Evolutionary conservation across 2,329 filamentous ascomycete genomes (phyloP), one percentile per base, ranked within the genome.

Genomic region (Trichoderma lentiforme): DNA sequence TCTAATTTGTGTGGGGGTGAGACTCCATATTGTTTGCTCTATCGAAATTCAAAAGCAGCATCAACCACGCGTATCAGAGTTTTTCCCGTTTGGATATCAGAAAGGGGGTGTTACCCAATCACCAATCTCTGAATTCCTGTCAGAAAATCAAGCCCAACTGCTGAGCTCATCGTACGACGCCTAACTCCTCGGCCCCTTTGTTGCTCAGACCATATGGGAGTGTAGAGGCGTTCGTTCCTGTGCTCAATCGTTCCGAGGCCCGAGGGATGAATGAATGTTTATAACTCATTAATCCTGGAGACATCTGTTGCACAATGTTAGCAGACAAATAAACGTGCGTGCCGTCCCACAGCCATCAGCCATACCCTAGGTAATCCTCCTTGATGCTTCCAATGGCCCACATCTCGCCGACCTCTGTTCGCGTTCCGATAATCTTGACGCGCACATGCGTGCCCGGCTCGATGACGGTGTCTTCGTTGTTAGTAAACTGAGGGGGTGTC

Each of bases 301-400:
- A 57, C 74, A 75, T 74, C 74, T 75, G 51, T 43, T 30, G 57
- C 24, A 11, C 28, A 28, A 36, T 47, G 71, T 74, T 70, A 74
- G 60, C 47, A 51, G 66, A 79, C 81, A 60, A 79, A 64, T 61
- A 43, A 28, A 61, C 3, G 36, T 12, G 43, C 6, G 67, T 77
- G 34, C 34, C 70, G 5, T 78, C 74, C 67, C 26, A 73, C 15
- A 67, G 68, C 26, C 43, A 7, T 69, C 26, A 11, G 61, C 66
- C 79, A 60, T 85, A 91, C 90, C 90, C 90, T 53, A 92, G 86
- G 78, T 91, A 92, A 79, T 92, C 90, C 79, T 92, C 95, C 83
- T 97, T 97, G 84, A 99, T 98, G 76, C 94, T 98, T 73, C 95
- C 96, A 81, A 99, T 97, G 47, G 95, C 96, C 87, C 93, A 98